phyloP scores from a whole-genome alignment of 2,329 filamentous ascomycete species.

The Nigrospora oryzae region DNA sequence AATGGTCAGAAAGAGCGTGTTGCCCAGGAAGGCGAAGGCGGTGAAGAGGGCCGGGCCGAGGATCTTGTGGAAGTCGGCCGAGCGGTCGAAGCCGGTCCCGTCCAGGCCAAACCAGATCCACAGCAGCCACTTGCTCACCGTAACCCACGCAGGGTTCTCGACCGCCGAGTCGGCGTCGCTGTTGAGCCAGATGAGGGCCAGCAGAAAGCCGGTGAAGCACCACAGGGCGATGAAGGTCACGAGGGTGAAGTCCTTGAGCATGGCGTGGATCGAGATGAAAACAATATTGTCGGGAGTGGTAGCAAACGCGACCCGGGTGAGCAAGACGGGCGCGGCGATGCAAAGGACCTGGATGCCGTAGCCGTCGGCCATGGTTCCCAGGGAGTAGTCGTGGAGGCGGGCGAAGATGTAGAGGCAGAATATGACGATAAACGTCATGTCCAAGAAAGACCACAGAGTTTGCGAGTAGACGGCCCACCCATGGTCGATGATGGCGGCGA shows the following conservation, averaged over 20 bases:
- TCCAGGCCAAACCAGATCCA: constrained; percentile 76
- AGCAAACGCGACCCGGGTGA: constrained; percentile 65
- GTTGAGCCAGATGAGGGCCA: constrained; percentile 60
- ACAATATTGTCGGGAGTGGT: constrained; percentile 68
- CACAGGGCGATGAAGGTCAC: constrained; percentile 58
- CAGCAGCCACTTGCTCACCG: constrained; percentile 68
- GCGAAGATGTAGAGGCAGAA: constrained; percentile 53
- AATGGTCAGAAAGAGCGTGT: constrained; percentile 67
- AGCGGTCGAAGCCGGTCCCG: constrained; percentile 44
- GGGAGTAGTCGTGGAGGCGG: constrained; percentile 46
- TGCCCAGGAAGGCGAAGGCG: constrained; percentile 64
- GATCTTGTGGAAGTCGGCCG: constrained; percentile 53
- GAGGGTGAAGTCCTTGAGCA: constrained; percentile 66
- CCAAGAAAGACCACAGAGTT: constrained; percentile 67
- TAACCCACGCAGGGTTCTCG: constrained; percentile 29
- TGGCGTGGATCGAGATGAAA: constrained; percentile 63
- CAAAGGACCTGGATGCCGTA: constrained; percentile 58
- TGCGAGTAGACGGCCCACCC: constrained; percentile 62
- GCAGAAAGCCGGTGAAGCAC: constrained; percentile 64
- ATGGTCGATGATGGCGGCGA: constrained; percentile 59
- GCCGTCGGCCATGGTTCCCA: constrained; percentile 35
- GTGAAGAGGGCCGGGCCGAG: constrained; percentile 64
- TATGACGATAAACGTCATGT: constrained; percentile 59
- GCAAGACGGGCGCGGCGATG: constrained; percentile 58
- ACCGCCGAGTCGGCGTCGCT: constrained; percentile 16